These are phyloP conservation scores for Coprinellus aureogranulatus DNA, from an alignment of 768 basidiomycete species.

Conservation along the genomic window DNA sequence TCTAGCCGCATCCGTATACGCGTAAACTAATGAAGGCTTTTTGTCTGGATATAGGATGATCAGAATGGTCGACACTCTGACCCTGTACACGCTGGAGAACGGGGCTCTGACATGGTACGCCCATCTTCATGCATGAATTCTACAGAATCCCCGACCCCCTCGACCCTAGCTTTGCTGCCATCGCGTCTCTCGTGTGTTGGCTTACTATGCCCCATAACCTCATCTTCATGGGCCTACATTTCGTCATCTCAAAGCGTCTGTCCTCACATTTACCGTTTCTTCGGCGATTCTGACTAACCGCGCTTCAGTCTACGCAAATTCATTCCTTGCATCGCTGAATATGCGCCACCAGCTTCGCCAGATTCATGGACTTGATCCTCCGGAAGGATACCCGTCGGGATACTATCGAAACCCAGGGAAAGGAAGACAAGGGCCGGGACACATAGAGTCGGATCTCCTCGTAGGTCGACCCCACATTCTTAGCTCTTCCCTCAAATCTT, in stretches of 20 bases:
- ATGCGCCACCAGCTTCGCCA: conserved; percentile 7
- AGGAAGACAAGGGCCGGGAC: too few species aligned
- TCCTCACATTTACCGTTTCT: background rate
- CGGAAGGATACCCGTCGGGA: background rate
- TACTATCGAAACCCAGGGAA: too few species aligned
- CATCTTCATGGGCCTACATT: conserved; percentile 46
- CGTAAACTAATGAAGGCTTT: background rate
- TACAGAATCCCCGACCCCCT: too few species aligned
- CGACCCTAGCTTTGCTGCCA: conserved; percentile 35
- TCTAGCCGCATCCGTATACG: background rate
- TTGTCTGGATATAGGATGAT: conserved; percentile 39
- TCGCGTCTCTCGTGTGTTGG: conserved; percentile 44
- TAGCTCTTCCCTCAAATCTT: too few species aligned
- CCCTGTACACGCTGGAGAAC: conserved; percentile 53
- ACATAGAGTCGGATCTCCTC: too few species aligned
- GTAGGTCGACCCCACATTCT: too few species aligned
- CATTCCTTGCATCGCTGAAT: conserved; percentile 27
- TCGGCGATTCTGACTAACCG: background rate
- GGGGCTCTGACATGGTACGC: conserved; percentile 52
- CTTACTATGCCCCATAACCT: conserved; percentile 40
- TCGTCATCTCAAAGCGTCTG: conserved; percentile 47
- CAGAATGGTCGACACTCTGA: conserved; percentile 44
- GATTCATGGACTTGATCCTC: conserved; percentile 2
- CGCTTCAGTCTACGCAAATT: conserved; percentile 34
- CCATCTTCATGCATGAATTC: too few species aligned